These are phyloP conservation scores for Ophiostoma himal-ulmi DNA, from an alignment of 2,329 filamentous ascomycete genomes.

Conservation along the genomic window DNA sequence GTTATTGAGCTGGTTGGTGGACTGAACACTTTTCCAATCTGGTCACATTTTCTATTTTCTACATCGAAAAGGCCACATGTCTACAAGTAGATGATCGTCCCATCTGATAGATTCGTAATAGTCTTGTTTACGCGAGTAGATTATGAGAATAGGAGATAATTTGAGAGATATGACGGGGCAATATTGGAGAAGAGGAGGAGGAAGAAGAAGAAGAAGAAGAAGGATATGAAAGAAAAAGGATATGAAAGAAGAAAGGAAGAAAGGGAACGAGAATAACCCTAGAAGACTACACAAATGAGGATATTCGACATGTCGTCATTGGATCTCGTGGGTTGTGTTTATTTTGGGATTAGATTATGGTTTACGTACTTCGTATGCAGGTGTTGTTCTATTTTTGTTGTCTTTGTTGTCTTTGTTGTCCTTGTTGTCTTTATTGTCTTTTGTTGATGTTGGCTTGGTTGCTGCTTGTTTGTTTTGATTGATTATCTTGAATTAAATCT, in stretches of 20 bases:
- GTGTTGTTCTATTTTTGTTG: background rate
- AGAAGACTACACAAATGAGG: background rate
- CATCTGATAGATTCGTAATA: background rate
- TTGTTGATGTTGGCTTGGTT: background rate
- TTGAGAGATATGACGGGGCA: background rate
- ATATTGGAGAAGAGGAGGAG: background rate
- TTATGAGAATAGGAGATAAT: background rate
- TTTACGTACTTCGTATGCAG: background rate
- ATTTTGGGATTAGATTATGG: slow-evolving; percentile 6
- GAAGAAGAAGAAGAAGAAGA: background rate
- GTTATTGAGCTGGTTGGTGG: too few relatives aligned
- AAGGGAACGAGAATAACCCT: too few relatives aligned
- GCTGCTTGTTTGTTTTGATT: background rate
- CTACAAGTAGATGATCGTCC: background rate
- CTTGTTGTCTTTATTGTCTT: background rate
- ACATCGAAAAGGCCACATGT: slow-evolving; percentile 4
- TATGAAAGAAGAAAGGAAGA: background rate
- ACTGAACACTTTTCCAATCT: too few relatives aligned
- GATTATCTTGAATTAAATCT: background rate
- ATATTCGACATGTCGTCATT: background rate
- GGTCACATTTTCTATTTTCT: background rate
- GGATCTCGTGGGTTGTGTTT: slow-evolving; percentile 1
- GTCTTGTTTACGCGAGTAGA: background rate
- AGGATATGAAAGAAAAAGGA: too few relatives aligned
- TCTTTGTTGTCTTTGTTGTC: too few relatives aligned